These are phyloP conservation scores for Euphorbia tirucalli DNA, from an alignment of 345 rosid species.

Conservation along the genomic window DNA sequence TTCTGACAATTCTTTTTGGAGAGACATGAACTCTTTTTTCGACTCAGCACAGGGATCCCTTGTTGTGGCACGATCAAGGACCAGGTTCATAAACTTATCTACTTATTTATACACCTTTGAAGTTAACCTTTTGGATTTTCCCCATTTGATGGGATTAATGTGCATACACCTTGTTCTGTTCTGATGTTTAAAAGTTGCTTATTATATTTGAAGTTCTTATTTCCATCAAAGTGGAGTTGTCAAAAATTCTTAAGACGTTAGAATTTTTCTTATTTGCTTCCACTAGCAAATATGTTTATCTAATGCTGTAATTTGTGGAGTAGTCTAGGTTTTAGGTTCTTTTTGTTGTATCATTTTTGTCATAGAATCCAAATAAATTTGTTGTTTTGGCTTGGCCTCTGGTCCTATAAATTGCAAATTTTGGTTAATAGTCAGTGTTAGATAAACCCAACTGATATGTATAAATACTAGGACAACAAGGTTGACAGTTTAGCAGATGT, in stretches of 20 bases:
- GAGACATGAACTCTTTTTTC: conserved; percentile 54
- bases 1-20: conserved; percentile 51
- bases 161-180: not conserved
- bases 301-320: not conserved
- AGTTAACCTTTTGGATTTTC: not conserved
- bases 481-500: not conserved
- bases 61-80: conserved; percentile 48
- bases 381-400: not conserved
- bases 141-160: not conserved
- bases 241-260: not conserved
- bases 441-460: not conserved
- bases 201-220: not conserved
- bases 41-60: conserved; percentile 48
- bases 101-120: conserved; percentile 5
- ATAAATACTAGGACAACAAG: not conserved
- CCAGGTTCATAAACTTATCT: conserved; percentile 49
- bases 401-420: not conserved
- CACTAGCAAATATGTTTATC: not conserved
- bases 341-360: too few species aligned
- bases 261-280: not conserved
- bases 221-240: conserved; percentile 1
- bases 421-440: not conserved
- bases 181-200: not conserved
- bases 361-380: too few species aligned
- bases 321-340: not conserved